Evolutionary conservation across 106 monocot species (phyloP), one percentile per base, ranked within the genome.

Genomic region (Chionographis japonica): DNA sequence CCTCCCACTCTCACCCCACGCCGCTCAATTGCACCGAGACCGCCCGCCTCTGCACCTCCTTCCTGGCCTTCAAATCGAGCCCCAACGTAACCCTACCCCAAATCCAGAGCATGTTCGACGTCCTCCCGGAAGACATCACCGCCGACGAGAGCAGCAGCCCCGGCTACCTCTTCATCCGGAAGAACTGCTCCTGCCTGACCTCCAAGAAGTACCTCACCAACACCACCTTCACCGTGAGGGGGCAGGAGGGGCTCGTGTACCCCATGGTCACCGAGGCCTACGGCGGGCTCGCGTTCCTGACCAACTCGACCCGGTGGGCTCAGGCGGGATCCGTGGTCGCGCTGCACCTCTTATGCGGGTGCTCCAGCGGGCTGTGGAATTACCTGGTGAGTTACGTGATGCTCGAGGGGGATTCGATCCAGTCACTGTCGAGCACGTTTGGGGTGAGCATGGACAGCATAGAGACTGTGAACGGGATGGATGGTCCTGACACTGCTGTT

Each of bases 371-470:
- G 61, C 77, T 87, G 55, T 98, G 92, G 97, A 98, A 98, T 68
- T 98, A 98, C 57, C 65, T 98, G 58, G 67, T 98, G 79, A 85
- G 78, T 52, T 98, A 92, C 63, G 89, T 79, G 9, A 66, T 87
- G 58, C 79, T 75, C 67, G 85, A 74, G 1, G 97, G 97, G 41
- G 97, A 98, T 55, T 73, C 89, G n/a, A 62, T 92, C 6, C 83
- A 84, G 71, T 68, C 79, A 38, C 78, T 98, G 3, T 77, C 92
- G 37, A 92, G 97, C 53, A 60, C 87, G 63, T 98, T 98, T 39
- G 92, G 97, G 37, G 90, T 86, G 9, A 98, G 97, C 66, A 98
- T 92, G 92, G 92, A 90, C 68, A 76, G 73, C 50, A 92, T 98
- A 40, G 97, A 98, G 87, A 78, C 85, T 8, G 85, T 58, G 38